phyloP scores from a whole-genome alignment of 139 green algal species.

The Volvox reticuliferus region DNA sequence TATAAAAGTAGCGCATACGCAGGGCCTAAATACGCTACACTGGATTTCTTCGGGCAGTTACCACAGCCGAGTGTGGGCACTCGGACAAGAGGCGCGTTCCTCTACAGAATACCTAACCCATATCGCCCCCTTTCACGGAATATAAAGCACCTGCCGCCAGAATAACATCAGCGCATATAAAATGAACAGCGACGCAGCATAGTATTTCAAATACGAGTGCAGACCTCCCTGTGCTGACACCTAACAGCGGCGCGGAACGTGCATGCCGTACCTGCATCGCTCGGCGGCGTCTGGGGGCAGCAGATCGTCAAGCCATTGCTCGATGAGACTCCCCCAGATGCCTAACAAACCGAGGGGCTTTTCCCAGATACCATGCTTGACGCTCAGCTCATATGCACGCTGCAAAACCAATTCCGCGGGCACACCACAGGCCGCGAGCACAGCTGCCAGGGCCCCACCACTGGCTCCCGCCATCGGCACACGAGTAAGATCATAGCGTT shows the following conservation, averaged over 20 bases:
- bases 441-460: conserved; percentile 63
- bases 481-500: conserved; percentile 66
- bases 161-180: no score
- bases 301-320: conserved; percentile 73
- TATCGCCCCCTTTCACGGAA: no score
- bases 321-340: conserved; percentile 60
- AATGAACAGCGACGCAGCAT: no score
- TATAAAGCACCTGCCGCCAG: no score
- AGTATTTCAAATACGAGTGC: no score
- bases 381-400: conserved; percentile 61
- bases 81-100: no score
- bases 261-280: conserved; percentile 44
- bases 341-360: conserved; percentile 62
- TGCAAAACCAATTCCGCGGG: conserved; percentile 57
- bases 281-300: conserved; percentile 65
- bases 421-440: conserved; percentile 62
- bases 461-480: conserved; percentile 68
- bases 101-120: no score
- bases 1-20: no score
- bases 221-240: no score
- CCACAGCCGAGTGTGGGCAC: no score
- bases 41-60: no score
- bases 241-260: neutral
- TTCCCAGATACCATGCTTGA: conserved; percentile 69
- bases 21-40: no score